A percentile compares a stretch with the other conserved stretches of the same genome.
Conservation (phyloP, 768 basidiomycete genomes). For the Tylopilus balloui region DNA sequence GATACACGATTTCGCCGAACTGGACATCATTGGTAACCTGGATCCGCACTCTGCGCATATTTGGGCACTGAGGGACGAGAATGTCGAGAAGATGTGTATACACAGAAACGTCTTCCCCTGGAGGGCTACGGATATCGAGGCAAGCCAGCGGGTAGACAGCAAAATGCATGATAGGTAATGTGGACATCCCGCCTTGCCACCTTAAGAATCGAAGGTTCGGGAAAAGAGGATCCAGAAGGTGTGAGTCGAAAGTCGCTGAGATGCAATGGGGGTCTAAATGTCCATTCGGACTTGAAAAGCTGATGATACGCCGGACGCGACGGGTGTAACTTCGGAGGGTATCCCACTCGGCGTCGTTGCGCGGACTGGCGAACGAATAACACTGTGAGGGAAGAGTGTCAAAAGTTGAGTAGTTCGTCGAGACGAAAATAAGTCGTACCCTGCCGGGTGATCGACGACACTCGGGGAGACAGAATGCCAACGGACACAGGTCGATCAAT, state of each 20-base stretch:
- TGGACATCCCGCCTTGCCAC: conserved; percentile 1
- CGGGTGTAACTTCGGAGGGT: conserved; percentile 4
- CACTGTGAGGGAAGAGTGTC: not conserved
- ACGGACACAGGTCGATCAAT: not conserved
- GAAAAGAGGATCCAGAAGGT: not conserved
- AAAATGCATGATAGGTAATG: conserved; percentile 1
- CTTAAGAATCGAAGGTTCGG: conserved; percentile 4
- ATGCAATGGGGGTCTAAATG: not conserved
- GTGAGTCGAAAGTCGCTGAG: not conserved
- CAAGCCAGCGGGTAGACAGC: not conserved
- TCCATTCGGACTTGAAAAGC: not conserved
- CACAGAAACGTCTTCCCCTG: not conserved
- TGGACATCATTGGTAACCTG: not conserved
- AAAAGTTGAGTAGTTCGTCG: not conserved
- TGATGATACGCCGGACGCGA: not conserved
- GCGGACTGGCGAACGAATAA: not conserved
- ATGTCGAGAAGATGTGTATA: not conserved
- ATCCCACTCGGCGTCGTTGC: not conserved
- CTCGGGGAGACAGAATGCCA: not conserved
- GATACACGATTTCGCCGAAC: not conserved
- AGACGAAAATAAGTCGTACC: not conserved
- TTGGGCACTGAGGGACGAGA: conserved; percentile 1
- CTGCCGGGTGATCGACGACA: not conserved
- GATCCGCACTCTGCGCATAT: conserved; percentile 2
- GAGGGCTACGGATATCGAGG: not conserved